Conservation (phyloP, 495 filamentous ascomycete species). For the Penicillium coffeae region DNA sequence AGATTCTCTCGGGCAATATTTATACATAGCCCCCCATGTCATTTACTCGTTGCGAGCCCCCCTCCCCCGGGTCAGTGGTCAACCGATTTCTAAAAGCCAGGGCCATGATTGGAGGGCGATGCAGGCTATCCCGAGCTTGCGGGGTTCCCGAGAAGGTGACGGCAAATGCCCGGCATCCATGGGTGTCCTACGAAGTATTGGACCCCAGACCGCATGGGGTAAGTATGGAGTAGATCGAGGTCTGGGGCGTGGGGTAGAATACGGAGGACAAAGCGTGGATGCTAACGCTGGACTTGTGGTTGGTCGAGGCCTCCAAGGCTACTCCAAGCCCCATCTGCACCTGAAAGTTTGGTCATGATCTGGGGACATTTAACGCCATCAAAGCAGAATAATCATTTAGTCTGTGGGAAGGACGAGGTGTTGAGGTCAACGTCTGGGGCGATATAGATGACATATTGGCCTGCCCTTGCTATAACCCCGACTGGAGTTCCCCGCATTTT, state of each 20-base stretch:
- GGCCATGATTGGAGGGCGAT: slow-evolving; percentile 8
- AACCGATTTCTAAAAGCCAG: neutral
- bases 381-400: too few species aligned
- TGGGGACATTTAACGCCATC: too few species aligned
- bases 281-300: neutral
- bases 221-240: slow-evolving; percentile 10
- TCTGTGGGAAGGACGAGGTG: too few species aligned
- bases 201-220: slow-evolving; percentile 3
- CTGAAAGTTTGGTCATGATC: neutral
- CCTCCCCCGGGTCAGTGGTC: neutral
- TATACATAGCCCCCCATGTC: neutral
- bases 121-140: neutral
- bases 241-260: slow-evolving; percentile 9
- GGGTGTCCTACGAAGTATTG: neutral
- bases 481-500: too few species aligned
- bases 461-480: too few species aligned
- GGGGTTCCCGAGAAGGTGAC: slow-evolving; percentile 9
- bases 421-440: too few species aligned
- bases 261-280: neutral
- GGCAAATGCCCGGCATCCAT: slow-evolving; percentile 12
- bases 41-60: neutral
- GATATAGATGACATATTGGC: too few species aligned
- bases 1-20: neutral
- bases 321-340: too few species aligned
- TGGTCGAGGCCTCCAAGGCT: neutral